A percentile compares a stretch with the other conserved stretches of the same genome.
These are phyloP conservation scores for Puccinia polysora DNA, from an alignment of 1,284 basidiomycete species.

Conservation along the genomic window DNA sequence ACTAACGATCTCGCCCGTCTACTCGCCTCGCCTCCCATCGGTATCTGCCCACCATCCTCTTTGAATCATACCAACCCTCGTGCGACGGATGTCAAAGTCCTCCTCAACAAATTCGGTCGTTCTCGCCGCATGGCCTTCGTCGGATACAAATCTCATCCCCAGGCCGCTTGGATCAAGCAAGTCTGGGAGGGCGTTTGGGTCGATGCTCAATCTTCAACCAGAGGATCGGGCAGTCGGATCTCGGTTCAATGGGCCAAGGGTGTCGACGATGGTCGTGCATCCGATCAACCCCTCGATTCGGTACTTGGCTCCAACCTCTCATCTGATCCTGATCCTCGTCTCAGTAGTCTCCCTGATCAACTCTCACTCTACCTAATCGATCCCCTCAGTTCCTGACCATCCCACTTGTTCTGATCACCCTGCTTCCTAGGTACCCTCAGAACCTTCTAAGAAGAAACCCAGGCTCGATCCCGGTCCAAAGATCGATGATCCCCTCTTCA, in stretches of 20 bases:
- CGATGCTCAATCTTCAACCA: slow-evolving; percentile 58
- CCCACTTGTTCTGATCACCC: too few relatives aligned
- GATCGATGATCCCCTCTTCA: slow-evolving; percentile 14
- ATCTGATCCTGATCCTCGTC: slow-evolving; percentile 44
- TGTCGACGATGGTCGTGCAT: slow-evolving; percentile 18
- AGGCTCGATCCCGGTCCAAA: background rate
- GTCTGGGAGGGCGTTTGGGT: slow-evolving; percentile 79
- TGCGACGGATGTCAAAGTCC: slow-evolving; percentile 76
- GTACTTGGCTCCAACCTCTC: slow-evolving; percentile 46
- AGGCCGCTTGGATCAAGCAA: slow-evolving; percentile 69
- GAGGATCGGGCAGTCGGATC: slow-evolving; percentile 67
- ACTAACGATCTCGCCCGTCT: slow-evolving; percentile 59
- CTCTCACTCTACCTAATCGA: slow-evolving; percentile 5
- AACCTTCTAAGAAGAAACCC: slow-evolving; percentile 14
- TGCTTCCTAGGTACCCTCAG: too few relatives aligned
- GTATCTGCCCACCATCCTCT: slow-evolving; percentile 54
- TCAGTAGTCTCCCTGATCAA: slow-evolving; percentile 17
- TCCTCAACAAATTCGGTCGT: slow-evolving; percentile 70
- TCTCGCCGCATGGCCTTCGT: slow-evolving; percentile 86
- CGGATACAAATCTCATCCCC: slow-evolving; percentile 74
- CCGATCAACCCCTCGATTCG: too few relatives aligned
- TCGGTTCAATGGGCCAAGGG: slow-evolving; percentile 51
- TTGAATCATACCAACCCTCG: slow-evolving; percentile 55
- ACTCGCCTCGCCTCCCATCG: slow-evolving; percentile 60
- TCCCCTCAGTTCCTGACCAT: too few relatives aligned